Percentiles rank a stretch among this genome's conserved stretches.
phyloP scores from a whole-genome alignment of 1,284 basidiomycete species.

The Cutaneotrichosporon spelunceum region DNA sequence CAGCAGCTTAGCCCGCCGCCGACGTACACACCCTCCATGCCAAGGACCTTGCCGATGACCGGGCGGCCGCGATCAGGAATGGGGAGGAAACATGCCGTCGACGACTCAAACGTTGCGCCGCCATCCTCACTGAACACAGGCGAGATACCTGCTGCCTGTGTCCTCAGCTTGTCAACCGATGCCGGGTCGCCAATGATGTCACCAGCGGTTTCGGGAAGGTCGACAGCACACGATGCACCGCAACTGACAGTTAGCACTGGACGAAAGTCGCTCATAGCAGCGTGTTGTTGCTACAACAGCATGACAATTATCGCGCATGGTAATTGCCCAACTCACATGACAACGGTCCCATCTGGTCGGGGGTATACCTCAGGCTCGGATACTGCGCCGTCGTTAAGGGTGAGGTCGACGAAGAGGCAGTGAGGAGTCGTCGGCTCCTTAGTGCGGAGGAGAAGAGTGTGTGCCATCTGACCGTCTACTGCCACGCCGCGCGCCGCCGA shows the following conservation, averaged over 20 bases:
- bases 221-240: slow-evolving; percentile 46
- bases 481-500: slow-evolving; percentile 48
- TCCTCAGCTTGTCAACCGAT: slow-evolving; percentile 51
- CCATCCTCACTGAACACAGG: slow-evolving; percentile 47
- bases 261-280: neutral
- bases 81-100: slow-evolving; percentile 59
- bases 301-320: neutral
- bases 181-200: slow-evolving; percentile 48
- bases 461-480: slow-evolving; percentile 54
- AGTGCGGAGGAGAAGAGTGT: slow-evolving; percentile 54
- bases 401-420: slow-evolving; percentile 58
- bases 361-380: slow-evolving; percentile 56
- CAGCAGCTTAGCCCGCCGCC: slow-evolving; percentile 48
- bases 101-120: slow-evolving; percentile 47
- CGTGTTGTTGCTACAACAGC: neutral
- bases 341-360: slow-evolving; percentile 51
- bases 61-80: slow-evolving; percentile 56
- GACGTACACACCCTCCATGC: slow-evolving; percentile 53
- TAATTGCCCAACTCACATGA: slow-evolving; percentile 37
- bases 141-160: slow-evolving; percentile 53
- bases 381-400: slow-evolving; percentile 49
- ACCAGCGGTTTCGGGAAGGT: slow-evolving; percentile 49
- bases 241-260: slow-evolving; percentile 35
- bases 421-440: slow-evolving; percentile 40
- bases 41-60: slow-evolving; percentile 54